Percentiles rank a stretch among this genome's conserved stretches.
Evolutionary conservation across 768 basidiomycete species (phyloP).

Genomic region (Kondoa subrosea): DNA sequence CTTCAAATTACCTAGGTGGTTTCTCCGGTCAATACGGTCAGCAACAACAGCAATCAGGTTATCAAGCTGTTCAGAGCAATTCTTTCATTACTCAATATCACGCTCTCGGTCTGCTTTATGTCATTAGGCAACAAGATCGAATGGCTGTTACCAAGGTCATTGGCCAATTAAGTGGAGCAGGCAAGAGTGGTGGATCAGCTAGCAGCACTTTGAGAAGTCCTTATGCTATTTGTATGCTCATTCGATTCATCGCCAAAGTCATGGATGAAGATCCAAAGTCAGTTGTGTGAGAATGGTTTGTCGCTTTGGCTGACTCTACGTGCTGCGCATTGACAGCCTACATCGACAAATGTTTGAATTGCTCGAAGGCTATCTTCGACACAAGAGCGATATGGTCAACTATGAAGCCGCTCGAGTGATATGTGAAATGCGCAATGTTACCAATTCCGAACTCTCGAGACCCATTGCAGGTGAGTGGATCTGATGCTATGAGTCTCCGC

Average conservation of each 20-base stretch:
- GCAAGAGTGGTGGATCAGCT: conserved; percentile 66
- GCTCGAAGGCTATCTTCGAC: conserved; percentile 82
- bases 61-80: conserved; percentile 63
- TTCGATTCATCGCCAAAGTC: conserved; percentile 93
- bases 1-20: conserved; percentile 32
- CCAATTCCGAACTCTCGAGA: conserved; percentile 58
- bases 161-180: conserved; percentile 56
- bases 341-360: conserved; percentile 86
- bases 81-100: conserved; percentile 96
- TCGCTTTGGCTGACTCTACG: not conserved
- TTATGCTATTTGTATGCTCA: conserved; percentile 96
- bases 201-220: conserved; percentile 79
- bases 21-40: conserved; percentile 37
- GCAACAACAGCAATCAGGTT: conserved; percentile 37
- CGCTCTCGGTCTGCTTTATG: conserved; percentile 76
- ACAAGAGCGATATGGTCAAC: conserved; percentile 99
- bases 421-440: conserved; percentile 82
- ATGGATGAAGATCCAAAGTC: conserved; percentile 98
- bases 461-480: conserved; percentile 62
- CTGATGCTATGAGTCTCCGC: not conserved
- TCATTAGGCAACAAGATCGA: conserved; percentile 89
- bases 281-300: conserved; percentile 30
- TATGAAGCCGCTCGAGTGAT: conserved; percentile 94
- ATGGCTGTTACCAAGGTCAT: conserved; percentile 99
- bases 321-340: conserved; percentile 40